Base-by-base conservation (phyloP, 2,329 filamentous ascomycete species). In the Epichloe coenophiala region DNA sequence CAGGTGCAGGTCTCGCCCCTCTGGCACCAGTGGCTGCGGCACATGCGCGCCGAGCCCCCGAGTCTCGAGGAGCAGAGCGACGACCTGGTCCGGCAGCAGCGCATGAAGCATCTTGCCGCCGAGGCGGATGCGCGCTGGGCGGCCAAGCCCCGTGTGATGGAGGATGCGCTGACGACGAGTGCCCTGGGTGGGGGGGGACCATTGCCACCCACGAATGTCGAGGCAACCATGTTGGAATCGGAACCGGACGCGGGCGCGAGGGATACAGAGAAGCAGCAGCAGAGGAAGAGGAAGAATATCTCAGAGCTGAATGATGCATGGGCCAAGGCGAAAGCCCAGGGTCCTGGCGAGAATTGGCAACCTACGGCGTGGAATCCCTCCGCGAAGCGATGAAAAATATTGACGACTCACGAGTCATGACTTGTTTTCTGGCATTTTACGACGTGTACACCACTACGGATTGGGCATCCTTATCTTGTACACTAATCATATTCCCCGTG, bases 1-100 rank as follows among this genome's bases (percentile, higher is more conserved):
- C 72, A 77, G 36, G 73, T 83, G 49, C 65, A 65, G 51, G 78
- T 84, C 53, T 68, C 75, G 48, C 80, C 81, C 11, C 71, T 74
- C 55, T 85, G 81, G 81, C 80, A 84, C 65, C 80, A 84, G 60
- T 85, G 81, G 81, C 71, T 85, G 46, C 77, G 81, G 15, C 72
- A 84, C 62, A 77, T 74, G 44, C 76, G 81, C 19, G 54, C 60
- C 2, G 62, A 73, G 0, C 69, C 81, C 2, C 81, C 81, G 1
- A 74, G 69, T 2, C 63, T 84, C 11, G 64, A 66, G 1, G 81
- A 85, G 62, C 79, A 83, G 63, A 59, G 66, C 6, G 63, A 61
- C 36, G 81, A 85, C 49, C 60, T 78, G 1, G 59, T 62, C 11
- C 71, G 81, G 27, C 76, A 73, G 62, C 67, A 69, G 47, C 69